These are phyloP conservation scores for Malbranchea zuffiana DNA, from an alignment of 2,329 filamentous ascomycete species.

Conservation along the genomic window DNA sequence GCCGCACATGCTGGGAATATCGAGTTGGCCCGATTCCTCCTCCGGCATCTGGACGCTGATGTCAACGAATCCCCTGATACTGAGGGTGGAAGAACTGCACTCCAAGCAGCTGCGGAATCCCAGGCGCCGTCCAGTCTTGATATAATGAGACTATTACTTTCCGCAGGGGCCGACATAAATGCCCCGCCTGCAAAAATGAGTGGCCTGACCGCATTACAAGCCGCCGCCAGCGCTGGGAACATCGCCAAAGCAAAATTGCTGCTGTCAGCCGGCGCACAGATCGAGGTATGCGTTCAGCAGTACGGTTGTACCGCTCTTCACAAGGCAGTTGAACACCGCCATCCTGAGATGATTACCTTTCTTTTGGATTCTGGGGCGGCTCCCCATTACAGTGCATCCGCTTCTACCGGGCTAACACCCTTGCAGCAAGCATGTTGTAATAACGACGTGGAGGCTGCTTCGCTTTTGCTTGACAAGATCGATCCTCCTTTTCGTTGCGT, in stretches of 20 bases:
- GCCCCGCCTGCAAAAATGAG: slow-evolving; percentile 10
- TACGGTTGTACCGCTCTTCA: slow-evolving; percentile 13
- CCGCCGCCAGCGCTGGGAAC: slow-evolving; percentile 2
- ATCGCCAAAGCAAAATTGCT: slow-evolving; percentile 3
- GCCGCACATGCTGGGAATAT: background rate
- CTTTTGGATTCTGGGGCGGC: slow-evolving; percentile 3
- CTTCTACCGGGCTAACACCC: background rate
- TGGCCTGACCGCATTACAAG: slow-evolving; percentile 18
- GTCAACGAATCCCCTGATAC: background rate
- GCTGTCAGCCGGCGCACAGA: background rate
- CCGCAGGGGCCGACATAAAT: slow-evolving; percentile 28
- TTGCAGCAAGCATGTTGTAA: slow-evolving; percentile 8
- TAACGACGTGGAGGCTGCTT: slow-evolving; percentile 1
- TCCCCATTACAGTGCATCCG: slow-evolving; percentile 6
- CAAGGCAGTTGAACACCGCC: slow-evolving; percentile 1
- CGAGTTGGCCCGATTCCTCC: background rate
- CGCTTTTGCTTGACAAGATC: slow-evolving; percentile 1
- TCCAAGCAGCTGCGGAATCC: background rate
- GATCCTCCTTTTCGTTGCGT: slow-evolving; percentile 2
- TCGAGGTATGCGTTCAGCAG: slow-evolving; percentile 6
- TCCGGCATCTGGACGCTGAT: background rate
- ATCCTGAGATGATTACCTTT: slow-evolving; percentile 6
- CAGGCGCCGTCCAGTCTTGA: background rate
- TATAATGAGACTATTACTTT: background rate
- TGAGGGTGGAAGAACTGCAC: background rate